These are phyloP conservation scores for Ottelia alismoides DNA, from an alignment of 106 monocot genomes.

Conservation along the genomic window DNA sequence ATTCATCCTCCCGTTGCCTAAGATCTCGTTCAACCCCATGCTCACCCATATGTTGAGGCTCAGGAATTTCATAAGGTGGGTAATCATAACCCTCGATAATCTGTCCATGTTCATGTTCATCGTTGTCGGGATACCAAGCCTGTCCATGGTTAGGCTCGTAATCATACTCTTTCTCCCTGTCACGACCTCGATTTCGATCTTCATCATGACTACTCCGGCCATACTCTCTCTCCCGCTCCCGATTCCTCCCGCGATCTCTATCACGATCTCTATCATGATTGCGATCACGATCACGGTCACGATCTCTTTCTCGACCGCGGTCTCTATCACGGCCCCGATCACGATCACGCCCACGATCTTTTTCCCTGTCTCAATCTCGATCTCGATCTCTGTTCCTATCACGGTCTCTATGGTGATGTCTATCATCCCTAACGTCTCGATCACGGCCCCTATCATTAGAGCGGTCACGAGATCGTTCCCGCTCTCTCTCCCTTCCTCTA, in stretches of 20 bases:
- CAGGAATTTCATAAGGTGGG: too few species aligned
- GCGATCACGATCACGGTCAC: conserved; percentile 10
- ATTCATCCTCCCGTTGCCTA: too few species aligned
- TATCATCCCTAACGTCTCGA: conserved; percentile 16
- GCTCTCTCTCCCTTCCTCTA: conserved; percentile 42
- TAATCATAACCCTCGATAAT: conserved; percentile 3
- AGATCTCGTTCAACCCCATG: too few species aligned
- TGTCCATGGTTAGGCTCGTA: conserved; percentile 8
- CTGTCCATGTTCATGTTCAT: background rate
- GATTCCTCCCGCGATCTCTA: background rate
- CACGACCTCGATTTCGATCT: background rate
- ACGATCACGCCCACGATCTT: conserved; percentile 5
- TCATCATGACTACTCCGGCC: background rate
- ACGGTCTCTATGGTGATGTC: conserved; percentile 13
- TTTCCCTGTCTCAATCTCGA: background rate
- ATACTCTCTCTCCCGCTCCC: conserved; percentile 6
- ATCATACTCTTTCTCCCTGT: conserved; percentile 1
- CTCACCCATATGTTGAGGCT: too few species aligned
- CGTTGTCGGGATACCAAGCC: conserved; percentile 5
- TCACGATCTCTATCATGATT: conserved; percentile 5
- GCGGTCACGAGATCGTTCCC: conserved; percentile 20
- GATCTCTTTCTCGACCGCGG: conserved; percentile 17
- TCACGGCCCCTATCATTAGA: conserved; percentile 15
- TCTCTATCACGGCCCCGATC: conserved; percentile 11
- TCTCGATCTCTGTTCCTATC: conserved; percentile 7